phyloP scores from a whole-genome alignment of 768 basidiomycete species.

The Sarcodon aspratus region DNA sequence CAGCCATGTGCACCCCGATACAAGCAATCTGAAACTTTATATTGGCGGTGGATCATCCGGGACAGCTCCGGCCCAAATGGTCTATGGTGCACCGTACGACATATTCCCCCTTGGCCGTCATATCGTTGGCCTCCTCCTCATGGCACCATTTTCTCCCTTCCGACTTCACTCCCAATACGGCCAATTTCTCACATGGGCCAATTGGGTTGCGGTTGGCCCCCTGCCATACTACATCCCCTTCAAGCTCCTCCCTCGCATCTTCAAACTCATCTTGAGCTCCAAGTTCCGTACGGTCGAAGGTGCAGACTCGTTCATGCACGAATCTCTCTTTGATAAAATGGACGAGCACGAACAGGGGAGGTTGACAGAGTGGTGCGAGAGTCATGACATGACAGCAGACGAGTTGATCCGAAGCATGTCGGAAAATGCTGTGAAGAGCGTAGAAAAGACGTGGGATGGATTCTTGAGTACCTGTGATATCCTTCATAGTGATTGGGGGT shows the following conservation, averaged over 20 bases:
- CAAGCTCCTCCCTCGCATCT: slow-evolving; percentile 16
- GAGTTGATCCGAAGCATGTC: slow-evolving; percentile 31
- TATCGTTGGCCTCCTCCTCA: slow-evolving; percentile 35
- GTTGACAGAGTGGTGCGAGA: slow-evolving; percentile 29
- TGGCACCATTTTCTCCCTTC: slow-evolving; percentile 35
- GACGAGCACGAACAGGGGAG: slow-evolving; percentile 22
- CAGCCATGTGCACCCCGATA: slow-evolving; percentile 35
- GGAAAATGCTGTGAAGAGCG: slow-evolving; percentile 32
- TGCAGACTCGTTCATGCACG: slow-evolving; percentile 30
- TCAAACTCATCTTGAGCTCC: slow-evolving; percentile 17
- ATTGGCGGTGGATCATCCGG: slow-evolving; percentile 44
- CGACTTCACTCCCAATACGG: slow-evolving; percentile 34
- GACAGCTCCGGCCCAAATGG: slow-evolving; percentile 40
- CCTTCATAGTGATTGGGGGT: slow-evolving; percentile 40
- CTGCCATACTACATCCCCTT: slow-evolving; percentile 26
- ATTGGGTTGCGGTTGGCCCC: slow-evolving; percentile 37
- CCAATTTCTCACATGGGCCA: slow-evolving; percentile 31
- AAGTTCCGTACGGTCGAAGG: slow-evolving; percentile 26
- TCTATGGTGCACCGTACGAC: slow-evolving; percentile 40
- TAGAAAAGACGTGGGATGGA: slow-evolving; percentile 39
- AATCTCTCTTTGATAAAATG: slow-evolving; percentile 27
- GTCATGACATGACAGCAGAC: slow-evolving; percentile 27
- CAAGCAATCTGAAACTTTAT: slow-evolving; percentile 31
- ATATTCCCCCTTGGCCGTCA: slow-evolving; percentile 36
- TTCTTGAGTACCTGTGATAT: slow-evolving; percentile 30